These are phyloP conservation scores for Globisporangium sylvaticum DNA, from an alignment of 352 stramenopile species.

Conservation along the genomic window DNA sequence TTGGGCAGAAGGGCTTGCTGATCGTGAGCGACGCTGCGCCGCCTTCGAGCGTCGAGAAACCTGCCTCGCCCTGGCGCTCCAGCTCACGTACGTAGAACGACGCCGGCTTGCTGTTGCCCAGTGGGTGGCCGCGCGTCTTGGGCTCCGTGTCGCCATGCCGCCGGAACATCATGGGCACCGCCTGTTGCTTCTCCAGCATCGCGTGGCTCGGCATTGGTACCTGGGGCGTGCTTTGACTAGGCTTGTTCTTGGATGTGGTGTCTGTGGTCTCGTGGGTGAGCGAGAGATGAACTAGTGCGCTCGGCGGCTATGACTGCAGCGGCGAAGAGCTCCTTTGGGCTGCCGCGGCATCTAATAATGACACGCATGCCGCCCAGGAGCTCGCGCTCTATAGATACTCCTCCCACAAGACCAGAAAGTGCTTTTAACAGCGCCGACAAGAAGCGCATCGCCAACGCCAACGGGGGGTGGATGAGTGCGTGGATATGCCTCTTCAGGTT, in stretches of 20 bases:
- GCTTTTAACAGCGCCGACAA: conserved; percentile 6
- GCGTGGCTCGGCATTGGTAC: conserved; percentile 47
- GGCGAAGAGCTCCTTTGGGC: neutral
- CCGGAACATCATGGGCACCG: conserved; percentile 80
- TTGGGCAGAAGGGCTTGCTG: conserved; percentile 49
- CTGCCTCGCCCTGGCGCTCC: conserved; percentile 42
- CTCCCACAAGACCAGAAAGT: neutral
- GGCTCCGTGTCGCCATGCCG: conserved; percentile 70
- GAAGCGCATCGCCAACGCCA: neutral
- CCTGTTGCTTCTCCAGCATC: conserved; percentile 67
- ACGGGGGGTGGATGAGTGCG: neutral
- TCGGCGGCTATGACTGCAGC: neutral
- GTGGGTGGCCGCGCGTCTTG: conserved; percentile 53
- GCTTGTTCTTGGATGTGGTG: neutral
- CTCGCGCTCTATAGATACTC: neutral
- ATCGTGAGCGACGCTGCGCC: conserved; percentile 25
- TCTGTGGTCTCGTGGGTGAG: neutral
- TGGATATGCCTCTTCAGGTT: neutral
- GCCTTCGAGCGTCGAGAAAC: conserved; percentile 43
- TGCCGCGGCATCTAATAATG: neutral
- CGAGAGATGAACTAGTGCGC: conserved; percentile 13
- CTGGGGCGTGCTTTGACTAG: neutral
- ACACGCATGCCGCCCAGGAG: neutral
- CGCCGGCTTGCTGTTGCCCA: conserved; percentile 59
- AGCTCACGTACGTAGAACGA: conserved; percentile 75